Evolutionary conservation across 768 basidiomycete genomes (phyloP).

Genomic region (Cystoderma amianthinum): DNA sequence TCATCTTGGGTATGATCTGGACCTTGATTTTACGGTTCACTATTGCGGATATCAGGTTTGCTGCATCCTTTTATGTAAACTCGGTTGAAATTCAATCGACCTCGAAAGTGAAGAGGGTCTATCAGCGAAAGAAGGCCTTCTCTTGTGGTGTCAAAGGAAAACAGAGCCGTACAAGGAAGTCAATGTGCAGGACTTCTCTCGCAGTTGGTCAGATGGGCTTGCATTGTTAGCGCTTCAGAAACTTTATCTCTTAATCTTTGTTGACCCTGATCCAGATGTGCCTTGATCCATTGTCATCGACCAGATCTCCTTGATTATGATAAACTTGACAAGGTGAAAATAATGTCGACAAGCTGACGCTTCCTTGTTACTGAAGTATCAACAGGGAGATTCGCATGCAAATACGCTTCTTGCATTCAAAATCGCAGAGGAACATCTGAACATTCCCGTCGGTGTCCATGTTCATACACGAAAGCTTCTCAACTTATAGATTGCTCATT

Average conservation of each 20-base stretch:
- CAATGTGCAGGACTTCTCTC: conserved; percentile 87
- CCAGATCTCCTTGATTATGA: conserved; percentile 93
- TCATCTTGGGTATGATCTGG: conserved; percentile 99
- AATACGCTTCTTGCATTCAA: conserved; percentile 87
- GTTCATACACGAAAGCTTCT: neutral
- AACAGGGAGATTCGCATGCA: conserved; percentile 67
- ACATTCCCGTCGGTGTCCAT: conserved; percentile 69
- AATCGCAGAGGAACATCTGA: conserved; percentile 81
- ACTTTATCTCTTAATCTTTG: conserved; percentile 5
- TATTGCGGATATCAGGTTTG: conserved; percentile 95
- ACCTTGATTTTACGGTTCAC: conserved; percentile 95
- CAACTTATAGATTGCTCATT: conserved; percentile 5
- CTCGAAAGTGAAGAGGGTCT: conserved; percentile 85
- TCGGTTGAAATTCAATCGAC: conserved; percentile 4
- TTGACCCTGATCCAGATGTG: conserved; percentile 56
- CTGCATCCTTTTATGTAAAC: conserved; percentile 4
- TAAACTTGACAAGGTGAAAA: conserved; percentile 68
- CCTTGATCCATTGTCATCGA: conserved; percentile 94
- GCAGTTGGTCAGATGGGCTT: conserved; percentile 92
- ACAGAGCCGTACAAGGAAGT: conserved; percentile 89
- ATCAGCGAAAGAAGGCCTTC: conserved; percentile 95
- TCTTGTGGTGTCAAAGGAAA: conserved; percentile 98
- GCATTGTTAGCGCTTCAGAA: conserved; percentile 64
- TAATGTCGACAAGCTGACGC: neutral
- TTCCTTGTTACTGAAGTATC: conserved; percentile 6